Percentiles rank a stretch among this genome's conserved stretches.
Conservation (phyloP, 495 filamentous ascomycete genomes). For the Cetradonia linearis region DNA sequence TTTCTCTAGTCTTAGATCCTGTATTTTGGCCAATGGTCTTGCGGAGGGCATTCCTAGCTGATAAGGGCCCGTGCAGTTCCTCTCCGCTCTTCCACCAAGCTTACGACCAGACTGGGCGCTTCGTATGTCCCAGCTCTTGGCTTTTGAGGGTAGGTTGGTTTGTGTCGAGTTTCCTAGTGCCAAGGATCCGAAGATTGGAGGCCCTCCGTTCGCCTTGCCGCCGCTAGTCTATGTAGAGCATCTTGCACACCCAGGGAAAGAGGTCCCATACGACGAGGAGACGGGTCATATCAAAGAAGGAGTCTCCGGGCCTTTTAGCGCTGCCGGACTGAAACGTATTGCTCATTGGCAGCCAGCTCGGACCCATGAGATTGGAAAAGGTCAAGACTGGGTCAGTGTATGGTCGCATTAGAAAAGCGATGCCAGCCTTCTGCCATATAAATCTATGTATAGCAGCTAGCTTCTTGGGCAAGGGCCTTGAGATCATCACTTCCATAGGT, state of each 20-base stretch:
- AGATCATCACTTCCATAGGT: neutral
- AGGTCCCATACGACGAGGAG: constrained; percentile 50
- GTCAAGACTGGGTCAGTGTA: constrained; percentile 49
- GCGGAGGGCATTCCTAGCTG: neutral
- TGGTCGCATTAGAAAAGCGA: constrained; percentile 30
- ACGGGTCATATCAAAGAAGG: constrained; percentile 41
- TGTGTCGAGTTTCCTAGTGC: constrained; percentile 74
- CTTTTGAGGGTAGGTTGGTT: constrained; percentile 52
- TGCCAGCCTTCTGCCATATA: neutral
- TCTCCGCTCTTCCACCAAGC: constrained; percentile 60
- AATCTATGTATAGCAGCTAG: neutral
- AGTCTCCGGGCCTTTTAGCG: constrained; percentile 31
- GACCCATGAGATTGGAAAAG: constrained; percentile 57
- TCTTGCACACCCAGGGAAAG: constrained; percentile 53
- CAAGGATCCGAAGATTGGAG: constrained; percentile 50
- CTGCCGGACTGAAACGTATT: constrained; percentile 46
- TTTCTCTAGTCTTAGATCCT: neutral
- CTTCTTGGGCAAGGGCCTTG: neutral
- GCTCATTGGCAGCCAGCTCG: constrained; percentile 55
- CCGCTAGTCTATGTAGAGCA: constrained; percentile 56
- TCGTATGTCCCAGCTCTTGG: constrained; percentile 53
- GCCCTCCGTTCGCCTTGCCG: constrained; percentile 60
- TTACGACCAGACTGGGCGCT: constrained; percentile 61
- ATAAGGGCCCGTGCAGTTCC: constrained; percentile 47
- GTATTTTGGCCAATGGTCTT: neutral